Base-by-base conservation (phyloP, 2,329 filamentous ascomycete species). In the Aspergillus calidoustus region DNA sequence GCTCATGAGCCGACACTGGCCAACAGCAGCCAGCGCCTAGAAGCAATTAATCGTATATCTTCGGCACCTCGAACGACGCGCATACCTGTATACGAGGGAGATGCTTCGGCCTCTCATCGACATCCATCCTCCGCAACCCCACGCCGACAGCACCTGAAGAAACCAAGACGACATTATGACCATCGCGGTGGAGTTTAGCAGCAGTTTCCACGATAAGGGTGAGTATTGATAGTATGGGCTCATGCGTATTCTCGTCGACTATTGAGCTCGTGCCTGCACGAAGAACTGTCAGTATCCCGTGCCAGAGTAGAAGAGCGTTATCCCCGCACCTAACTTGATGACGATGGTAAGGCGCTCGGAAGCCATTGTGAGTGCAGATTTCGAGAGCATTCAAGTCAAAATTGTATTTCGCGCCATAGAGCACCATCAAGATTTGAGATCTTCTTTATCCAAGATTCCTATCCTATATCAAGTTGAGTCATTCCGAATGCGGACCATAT, bases 141-240 rank as follows among this genome's bases (percentile, higher is more conserved):
- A 99, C 93, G 61, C 94, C 95, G 77, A 99, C 96, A 76, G 95
- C 95, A 63, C 95, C 95, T 0, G 95, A 99, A 2, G 95, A 99
- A 66, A 98, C 96, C 67, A 99, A 91, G 76, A 99, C 89, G 55
- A 99, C 95, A 70, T 89, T 88, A 77, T 99, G 93, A 54, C 95
- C 95, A 87, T 96, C 91, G 77, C 93, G 90, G 68, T 89, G 89
- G 48, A 99, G 84, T 73, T 89, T 91, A 57, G 94, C 90, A 15
- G 92, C 93, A 22, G 95, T 98, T 80, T 98, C 93, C 66, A 98
- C 95, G 67, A 99, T 97, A 63, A 94, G 83, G 63, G 91, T 93
- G 60, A 99, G 83, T 69, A 93, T 96, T 4, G 93, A 95, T 44
- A 99, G 85, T 41, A 97, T 86, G 3, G 95, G 95, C 74, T 97